phyloP scores from a whole-genome alignment of 768 basidiomycete genomes.

The Boletus vermiculosoides region DNA sequence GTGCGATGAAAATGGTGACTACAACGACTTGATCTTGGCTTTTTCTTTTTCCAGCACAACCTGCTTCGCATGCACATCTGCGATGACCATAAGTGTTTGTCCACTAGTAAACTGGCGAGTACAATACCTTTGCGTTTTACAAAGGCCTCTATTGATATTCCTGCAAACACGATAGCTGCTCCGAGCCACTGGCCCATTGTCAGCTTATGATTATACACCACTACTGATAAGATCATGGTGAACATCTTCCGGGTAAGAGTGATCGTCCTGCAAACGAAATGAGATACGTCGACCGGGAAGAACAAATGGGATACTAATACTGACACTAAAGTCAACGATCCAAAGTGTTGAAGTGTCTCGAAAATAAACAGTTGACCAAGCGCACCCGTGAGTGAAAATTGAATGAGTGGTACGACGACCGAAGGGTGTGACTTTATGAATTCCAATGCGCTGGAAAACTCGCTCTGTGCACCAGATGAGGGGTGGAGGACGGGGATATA shows the following conservation, averaged over 20 bases:
- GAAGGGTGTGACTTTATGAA: slow-evolving; percentile 81
- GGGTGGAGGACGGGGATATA: slow-evolving; percentile 83
- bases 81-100: slow-evolving; percentile 4
- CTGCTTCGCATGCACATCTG: slow-evolving; percentile 79
- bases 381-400: slow-evolving; percentile 88
- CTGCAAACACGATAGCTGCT: slow-evolving; percentile 90
- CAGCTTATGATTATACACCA: slow-evolving; percentile 87
- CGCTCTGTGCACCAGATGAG: slow-evolving; percentile 52
- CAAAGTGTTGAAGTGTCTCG: slow-evolving; percentile 90
- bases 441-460: slow-evolving; percentile 63
- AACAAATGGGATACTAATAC: slow-evolving; percentile 25
- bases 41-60: slow-evolving; percentile 82
- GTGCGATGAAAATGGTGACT: slow-evolving; percentile 22
- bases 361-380: slow-evolving; percentile 98
- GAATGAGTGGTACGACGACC: slow-evolving; percentile 66
- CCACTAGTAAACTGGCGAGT: slow-evolving; percentile 2
- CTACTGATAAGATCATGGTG: slow-evolving; percentile 94
- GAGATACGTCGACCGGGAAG: slow-evolving; percentile 1
- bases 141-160: slow-evolving; percentile 90
- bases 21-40: slow-evolving; percentile 77
- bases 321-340: slow-evolving; percentile 85
- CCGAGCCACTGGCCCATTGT: slow-evolving; percentile 89
- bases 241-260: slow-evolving; percentile 96
- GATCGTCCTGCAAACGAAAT: slow-evolving; percentile 60
- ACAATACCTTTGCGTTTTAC: slow-evolving; percentile 81